Percentiles rank a stretch among this genome's conserved stretches.
These are phyloP conservation scores for Daldinia loculata DNA, from an alignment of 495 filamentous ascomycete species.

Conservation along the genomic window DNA sequence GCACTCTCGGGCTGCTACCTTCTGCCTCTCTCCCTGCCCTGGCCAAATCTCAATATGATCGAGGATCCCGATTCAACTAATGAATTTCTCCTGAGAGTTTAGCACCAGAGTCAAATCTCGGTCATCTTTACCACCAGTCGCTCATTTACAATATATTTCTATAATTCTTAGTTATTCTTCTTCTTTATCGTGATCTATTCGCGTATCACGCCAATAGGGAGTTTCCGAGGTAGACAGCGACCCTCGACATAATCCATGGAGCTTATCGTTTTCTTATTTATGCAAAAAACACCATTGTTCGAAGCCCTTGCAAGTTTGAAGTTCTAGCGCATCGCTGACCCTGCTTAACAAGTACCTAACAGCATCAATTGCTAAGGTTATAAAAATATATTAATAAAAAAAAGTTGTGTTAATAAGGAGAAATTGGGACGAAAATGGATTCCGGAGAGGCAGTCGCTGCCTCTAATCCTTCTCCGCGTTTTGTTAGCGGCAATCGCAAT, in stretches of 20 bases:
- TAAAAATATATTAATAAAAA: too few relatives aligned
- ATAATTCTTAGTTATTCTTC: not conserved
- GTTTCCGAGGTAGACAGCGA: not conserved
- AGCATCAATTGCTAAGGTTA: slow-evolving; percentile 4
- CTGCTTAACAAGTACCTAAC: not conserved
- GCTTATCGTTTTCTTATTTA: slow-evolving; percentile 23
- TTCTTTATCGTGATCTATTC: slow-evolving; percentile 15
- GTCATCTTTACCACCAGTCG: slow-evolving; percentile 29
- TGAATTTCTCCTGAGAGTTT: slow-evolving; percentile 37
- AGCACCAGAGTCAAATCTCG: slow-evolving; percentile 29
- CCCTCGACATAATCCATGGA: slow-evolving; percentile 28
- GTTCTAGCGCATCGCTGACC: slow-evolving; percentile 5
- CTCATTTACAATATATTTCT: slow-evolving; percentile 29
- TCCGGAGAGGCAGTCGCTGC: slow-evolving; percentile 23
- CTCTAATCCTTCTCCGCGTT: slow-evolving; percentile 15
- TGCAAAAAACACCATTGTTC: slow-evolving; percentile 29
- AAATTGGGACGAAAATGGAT: slow-evolving; percentile 33
- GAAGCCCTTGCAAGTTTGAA: slow-evolving; percentile 34
- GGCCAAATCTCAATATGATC: slow-evolving; percentile 41
- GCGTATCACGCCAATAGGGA: slow-evolving; percentile 11
- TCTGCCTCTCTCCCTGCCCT: slow-evolving; percentile 30
- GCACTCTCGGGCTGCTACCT: slow-evolving; percentile 32
- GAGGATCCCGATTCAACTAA: slow-evolving; percentile 34
- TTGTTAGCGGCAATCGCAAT: slow-evolving; percentile 16
- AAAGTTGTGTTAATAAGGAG: slow-evolving; percentile 3